A percentile compares a stretch with the other conserved stretches of the same genome.
Conservation (phyloP, 2,329 filamentous ascomycete genomes). For the Aspergillus sp. region DNA sequence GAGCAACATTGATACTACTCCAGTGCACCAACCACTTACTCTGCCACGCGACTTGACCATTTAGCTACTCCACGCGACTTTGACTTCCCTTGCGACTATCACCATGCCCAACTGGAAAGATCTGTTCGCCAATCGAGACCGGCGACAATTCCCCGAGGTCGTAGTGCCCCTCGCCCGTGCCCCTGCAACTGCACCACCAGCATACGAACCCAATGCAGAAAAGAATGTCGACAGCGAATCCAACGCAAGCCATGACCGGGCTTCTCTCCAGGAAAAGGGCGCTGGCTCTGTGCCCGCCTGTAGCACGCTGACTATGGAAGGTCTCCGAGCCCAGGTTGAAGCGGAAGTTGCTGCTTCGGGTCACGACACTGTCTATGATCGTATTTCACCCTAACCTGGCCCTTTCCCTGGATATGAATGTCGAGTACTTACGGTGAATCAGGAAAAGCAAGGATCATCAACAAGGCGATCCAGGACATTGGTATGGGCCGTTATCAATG, state of each 20-base stretch:
- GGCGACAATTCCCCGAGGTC: constrained; percentile 45
- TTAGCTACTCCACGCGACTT: neutral
- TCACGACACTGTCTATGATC: constrained; percentile 69
- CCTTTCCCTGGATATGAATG: neutral
- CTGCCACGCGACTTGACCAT: neutral
- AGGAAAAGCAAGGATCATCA: constrained; percentile 76
- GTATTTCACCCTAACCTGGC: constrained; percentile 52
- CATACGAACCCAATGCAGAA: constrained; percentile 4
- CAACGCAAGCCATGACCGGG: constrained; percentile 25
- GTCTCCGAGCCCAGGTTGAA: constrained; percentile 63
- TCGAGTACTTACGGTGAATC: neutral
- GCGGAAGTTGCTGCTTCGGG: constrained; percentile 52
- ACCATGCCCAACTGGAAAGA: constrained; percentile 34
- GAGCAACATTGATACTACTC: no score
- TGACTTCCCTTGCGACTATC: neutral
- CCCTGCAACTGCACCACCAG: constrained; percentile 25
- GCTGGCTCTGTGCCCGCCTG: constrained; percentile 27
- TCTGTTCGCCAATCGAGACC: constrained; percentile 48
- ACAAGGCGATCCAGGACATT: constrained; percentile 72
- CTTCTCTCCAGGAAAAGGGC: constrained; percentile 35
- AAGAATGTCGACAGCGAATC: constrained; percentile 30
- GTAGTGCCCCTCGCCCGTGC: constrained; percentile 48
- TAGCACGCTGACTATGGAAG: constrained; percentile 59
- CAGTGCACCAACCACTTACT: neutral
- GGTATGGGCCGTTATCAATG: constrained; percentile 49